Conservation (phyloP, 2,329 filamentous ascomycete species). For the Diplodia sapinea region DNA sequence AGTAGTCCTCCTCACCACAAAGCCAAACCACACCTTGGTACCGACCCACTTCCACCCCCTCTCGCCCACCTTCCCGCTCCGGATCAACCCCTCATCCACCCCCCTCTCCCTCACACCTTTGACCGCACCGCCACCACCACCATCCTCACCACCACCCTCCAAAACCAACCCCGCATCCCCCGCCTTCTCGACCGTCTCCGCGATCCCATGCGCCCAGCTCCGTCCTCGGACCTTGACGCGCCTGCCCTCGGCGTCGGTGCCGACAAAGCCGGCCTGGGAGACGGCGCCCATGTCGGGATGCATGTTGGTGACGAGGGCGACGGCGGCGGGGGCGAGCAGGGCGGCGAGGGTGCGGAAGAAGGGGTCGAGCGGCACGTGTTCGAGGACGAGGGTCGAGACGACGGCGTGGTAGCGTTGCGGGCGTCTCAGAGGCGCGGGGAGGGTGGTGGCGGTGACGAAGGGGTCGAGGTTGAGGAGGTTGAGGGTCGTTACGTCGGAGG, state of each 20-base stretch:
- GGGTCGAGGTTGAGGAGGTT: conserved; percentile 7
- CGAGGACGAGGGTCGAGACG: conserved; percentile 67
- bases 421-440: background rate
- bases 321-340: conserved; percentile 54
- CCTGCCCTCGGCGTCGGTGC: conserved; percentile 46
- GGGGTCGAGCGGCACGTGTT: conserved; percentile 62
- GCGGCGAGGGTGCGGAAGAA: conserved; percentile 57
- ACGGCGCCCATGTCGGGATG: conserved; percentile 66
- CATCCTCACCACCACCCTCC: conserved; percentile 24
- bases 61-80: conserved; percentile 42
- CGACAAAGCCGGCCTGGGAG: conserved; percentile 67
- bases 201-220: conserved; percentile 63
- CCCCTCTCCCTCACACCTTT: conserved; percentile 39
- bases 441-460: background rate
- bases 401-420: conserved; percentile 51
- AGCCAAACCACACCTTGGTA: conserved; percentile 48
- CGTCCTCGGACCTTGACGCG: conserved; percentile 61
- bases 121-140: background rate
- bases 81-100: conserved; percentile 36
- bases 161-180: conserved; percentile 39
- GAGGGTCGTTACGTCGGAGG: background rate
- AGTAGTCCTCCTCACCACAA: conserved; percentile 40
- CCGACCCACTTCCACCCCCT: conserved; percentile 51
- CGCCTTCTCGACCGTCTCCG: conserved; percentile 60
- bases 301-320: conserved; percentile 71